Evolutionary conservation across 2,329 filamentous ascomycete genomes (phyloP).

Genomic region (Hawksworthiomyces lignivorus): DNA sequence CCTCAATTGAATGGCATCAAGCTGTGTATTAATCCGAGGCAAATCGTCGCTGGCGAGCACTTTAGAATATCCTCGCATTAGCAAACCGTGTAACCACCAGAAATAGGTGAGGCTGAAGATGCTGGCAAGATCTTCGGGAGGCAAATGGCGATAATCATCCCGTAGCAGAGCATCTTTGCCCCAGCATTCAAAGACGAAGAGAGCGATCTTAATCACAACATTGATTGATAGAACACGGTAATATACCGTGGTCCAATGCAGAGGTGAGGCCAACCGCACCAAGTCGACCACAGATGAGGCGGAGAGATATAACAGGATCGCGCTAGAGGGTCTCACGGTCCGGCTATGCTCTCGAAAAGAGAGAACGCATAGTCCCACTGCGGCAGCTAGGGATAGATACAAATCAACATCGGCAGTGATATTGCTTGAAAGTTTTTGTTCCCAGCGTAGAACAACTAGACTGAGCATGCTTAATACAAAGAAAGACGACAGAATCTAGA

Average conservation of each 20-base stretch:
- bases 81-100: conserved; percentile 25
- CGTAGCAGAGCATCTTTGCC: conserved; percentile 15
- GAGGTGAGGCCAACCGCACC: conserved; percentile 2
- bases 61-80: conserved; percentile 22
- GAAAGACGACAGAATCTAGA: neutral
- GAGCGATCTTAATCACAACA: neutral
- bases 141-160: conserved; percentile 7
- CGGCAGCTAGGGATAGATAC: neutral
- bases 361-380: conserved; percentile 2
- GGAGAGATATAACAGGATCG: conserved; percentile 6
- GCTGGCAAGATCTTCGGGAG: conserved; percentile 22
- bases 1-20: conserved; percentile 19
- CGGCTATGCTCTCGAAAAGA: conserved; percentile 9
- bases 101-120: conserved; percentile 23
- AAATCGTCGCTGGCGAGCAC: conserved; percentile 19
- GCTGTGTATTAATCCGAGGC: conserved; percentile 18
- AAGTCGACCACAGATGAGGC: neutral
- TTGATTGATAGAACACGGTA: neutral
- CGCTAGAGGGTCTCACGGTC: conserved; percentile 3
- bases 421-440: neutral
- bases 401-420: neutral
- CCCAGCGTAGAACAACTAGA: neutral
- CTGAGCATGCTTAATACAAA: neutral
- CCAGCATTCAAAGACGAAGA: conserved; percentile 14
- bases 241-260: conserved; percentile 21